phyloP scores from a whole-genome alignment of 1,139 yeast species.

The Geotrichum candidum region DNA sequence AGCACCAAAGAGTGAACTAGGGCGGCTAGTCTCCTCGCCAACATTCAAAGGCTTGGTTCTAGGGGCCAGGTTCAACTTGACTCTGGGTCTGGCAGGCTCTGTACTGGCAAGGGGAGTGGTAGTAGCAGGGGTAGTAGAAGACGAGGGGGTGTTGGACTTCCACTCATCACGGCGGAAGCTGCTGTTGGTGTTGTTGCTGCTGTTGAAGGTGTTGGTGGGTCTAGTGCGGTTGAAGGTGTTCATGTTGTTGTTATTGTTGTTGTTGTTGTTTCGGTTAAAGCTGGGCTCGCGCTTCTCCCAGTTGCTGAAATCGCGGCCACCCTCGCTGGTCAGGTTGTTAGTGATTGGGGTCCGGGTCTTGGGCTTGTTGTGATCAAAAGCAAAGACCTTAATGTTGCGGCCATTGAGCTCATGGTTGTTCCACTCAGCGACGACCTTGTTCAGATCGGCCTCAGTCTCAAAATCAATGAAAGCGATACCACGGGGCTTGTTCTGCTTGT shows the following conservation, averaged over 20 bases:
- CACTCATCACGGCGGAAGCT: constrained; percentile 1
- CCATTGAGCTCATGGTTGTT: constrained; percentile 35
- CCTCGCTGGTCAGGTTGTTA: neutral
- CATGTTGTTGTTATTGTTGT: constrained; percentile 1
- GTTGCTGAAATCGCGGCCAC: constrained; percentile 5
- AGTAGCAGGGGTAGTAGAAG: neutral
- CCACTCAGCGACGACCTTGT: constrained; percentile 52
- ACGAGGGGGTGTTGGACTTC: neutral
- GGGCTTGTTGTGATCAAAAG: constrained; percentile 4
- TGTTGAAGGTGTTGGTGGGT: neutral
- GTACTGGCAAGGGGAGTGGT: constrained; percentile 15
- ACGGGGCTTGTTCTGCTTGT: neutral
- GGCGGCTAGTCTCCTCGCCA: constrained; percentile 22
- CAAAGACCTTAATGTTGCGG: constrained; percentile 20
- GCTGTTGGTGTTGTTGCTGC: constrained; percentile 5
- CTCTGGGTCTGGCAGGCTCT: constrained; percentile 21
- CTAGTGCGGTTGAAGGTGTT: neutral
- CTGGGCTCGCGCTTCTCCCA: constrained; percentile 6
- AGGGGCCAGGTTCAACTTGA: constrained; percentile 29
- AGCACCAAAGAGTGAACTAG: constrained; percentile 31
- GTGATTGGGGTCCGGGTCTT: neutral
- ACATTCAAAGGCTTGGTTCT: constrained; percentile 27
- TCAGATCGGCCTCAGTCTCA: constrained; percentile 7
- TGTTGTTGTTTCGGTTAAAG: constrained; percentile 1
- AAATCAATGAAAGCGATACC: constrained; percentile 20